Percentiles rank a stretch among this genome's conserved stretches.
phyloP scores from a whole-genome alignment of 208 protist species.

The Spongospora subterranea region DNA sequence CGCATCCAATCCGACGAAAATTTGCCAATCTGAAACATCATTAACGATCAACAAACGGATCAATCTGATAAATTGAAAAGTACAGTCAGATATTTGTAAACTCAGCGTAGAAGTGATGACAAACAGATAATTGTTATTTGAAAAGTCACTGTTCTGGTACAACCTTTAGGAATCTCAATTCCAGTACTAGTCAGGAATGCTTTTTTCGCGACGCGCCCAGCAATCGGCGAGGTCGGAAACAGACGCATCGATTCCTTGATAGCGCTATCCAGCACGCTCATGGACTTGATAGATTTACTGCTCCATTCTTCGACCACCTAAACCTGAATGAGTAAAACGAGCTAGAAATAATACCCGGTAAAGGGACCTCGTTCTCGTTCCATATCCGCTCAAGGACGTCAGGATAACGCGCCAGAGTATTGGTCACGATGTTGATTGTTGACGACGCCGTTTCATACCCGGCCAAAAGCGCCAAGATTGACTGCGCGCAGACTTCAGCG shows the following conservation, averaged over 20 bases:
- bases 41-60: background rate
- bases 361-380: background rate
- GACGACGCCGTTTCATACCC: conserved; percentile 29
- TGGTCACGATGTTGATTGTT: background rate
- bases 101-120: too few species aligned
- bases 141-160: background rate
- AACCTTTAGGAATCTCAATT: conserved; percentile 7
- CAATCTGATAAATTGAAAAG: too few species aligned
- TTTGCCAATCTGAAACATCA: background rate
- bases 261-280: background rate
- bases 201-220: background rate
- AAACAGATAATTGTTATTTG: too few species aligned
- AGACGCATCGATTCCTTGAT: conserved; percentile 54
- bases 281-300: background rate
- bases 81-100: too few species aligned
- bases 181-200: background rate
- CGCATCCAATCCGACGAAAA: conserved; percentile 48
- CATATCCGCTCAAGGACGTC: background rate
- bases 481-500: background rate
- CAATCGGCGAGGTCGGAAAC: conserved; percentile 1
- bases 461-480: background rate
- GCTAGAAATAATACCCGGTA: background rate
- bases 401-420: background rate
- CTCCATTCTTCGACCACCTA: background rate
- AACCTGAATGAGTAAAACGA: too few species aligned